Evolutionary conservation across 495 filamentous ascomycete species (phyloP).

Genomic region (Xylaria telfairii): DNA sequence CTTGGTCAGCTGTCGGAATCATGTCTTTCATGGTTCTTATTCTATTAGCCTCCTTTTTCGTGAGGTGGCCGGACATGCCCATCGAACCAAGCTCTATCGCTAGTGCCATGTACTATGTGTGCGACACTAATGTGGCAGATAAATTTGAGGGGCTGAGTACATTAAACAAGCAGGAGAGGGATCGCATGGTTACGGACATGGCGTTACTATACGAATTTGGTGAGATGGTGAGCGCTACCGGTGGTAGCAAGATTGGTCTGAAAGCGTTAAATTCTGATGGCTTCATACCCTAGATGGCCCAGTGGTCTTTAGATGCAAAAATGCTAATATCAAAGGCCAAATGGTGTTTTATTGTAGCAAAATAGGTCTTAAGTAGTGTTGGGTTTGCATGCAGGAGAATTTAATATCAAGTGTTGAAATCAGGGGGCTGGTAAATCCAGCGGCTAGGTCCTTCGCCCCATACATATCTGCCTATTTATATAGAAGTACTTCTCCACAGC

Average conservation of each 20-base stretch:
- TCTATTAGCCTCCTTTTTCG: constrained; percentile 37
- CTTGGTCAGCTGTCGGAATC: constrained; percentile 43
- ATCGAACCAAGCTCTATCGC: constrained; percentile 41
- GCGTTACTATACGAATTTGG: constrained; percentile 34
- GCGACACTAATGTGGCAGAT: constrained; percentile 36
- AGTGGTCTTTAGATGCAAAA: too few species aligned
- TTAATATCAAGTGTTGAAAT: too few species aligned
- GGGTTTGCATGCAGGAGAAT: too few species aligned
- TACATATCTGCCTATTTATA: too few species aligned
- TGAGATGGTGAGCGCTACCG: constrained; percentile 27
- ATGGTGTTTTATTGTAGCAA: too few species aligned
- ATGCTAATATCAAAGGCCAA: too few species aligned
- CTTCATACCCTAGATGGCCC: background rate
- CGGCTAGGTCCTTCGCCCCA: too few species aligned
- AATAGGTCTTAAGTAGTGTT: too few species aligned
- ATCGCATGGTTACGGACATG: constrained; percentile 32
- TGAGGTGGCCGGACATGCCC: constrained; percentile 41
- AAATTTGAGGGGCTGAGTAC: constrained; percentile 39
- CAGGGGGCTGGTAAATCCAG: too few species aligned
- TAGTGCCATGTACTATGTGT: constrained; percentile 42
- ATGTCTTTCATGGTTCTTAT: constrained; percentile 46
- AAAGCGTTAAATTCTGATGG: background rate
- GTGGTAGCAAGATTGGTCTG: background rate
- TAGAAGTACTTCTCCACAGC: too few species aligned
- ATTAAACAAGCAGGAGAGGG: constrained; percentile 31